Evolutionary conservation across 225 moss, liverwort and hornwort genomes (phyloP).

Genomic region (Anthoceros angustus): DNA sequence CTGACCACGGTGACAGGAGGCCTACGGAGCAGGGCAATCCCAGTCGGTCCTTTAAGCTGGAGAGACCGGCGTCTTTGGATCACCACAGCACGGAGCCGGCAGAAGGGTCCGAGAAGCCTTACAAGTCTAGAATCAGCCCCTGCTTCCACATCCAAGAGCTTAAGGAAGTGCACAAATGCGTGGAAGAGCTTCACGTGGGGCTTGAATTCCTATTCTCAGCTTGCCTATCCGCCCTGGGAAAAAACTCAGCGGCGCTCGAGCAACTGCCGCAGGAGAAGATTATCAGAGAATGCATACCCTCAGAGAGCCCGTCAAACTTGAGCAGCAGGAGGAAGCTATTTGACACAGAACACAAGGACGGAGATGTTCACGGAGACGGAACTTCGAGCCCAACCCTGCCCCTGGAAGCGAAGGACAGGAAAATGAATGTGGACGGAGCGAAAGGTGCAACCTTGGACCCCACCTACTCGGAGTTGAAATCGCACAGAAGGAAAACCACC

Average conservation of each 20-base stretch:
- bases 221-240: background rate
- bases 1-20: background rate
- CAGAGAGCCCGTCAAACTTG: background rate
- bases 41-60: background rate
- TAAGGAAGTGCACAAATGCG: background rate
- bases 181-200: background rate
- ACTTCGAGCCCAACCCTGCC: background rate
- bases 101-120: background rate
- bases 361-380: background rate
- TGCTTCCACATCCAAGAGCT: constrained; percentile 2
- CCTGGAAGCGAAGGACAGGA: background rate
- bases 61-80: background rate
- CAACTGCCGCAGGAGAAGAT: background rate
- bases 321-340: background rate
- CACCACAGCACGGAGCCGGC: background rate
- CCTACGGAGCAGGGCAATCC: background rate
- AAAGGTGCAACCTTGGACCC: background rate
- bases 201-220: background rate
- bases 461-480: background rate
- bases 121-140: background rate
- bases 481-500: background rate
- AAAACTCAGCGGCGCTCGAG: background rate
- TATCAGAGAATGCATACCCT: background rate
- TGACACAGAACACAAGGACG: background rate
- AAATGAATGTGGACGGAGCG: background rate